Conservation (phyloP, 768 basidiomycete genomes). For the Naganishia friedmannii region DNA sequence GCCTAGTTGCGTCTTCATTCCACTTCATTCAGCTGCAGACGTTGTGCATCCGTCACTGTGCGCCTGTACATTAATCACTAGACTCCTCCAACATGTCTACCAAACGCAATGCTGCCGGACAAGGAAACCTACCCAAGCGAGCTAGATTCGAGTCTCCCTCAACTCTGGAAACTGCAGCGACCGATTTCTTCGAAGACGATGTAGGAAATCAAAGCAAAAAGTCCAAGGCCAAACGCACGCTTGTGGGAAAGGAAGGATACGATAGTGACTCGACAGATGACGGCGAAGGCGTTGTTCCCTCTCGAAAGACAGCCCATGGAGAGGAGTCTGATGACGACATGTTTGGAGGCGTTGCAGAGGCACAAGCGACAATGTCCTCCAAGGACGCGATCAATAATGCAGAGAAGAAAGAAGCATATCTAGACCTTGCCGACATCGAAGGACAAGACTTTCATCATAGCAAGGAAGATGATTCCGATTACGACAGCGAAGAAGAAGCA, state of each 20-base stretch:
- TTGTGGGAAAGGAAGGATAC: slow-evolving; percentile 77
- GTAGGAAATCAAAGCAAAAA: slow-evolving; percentile 37
- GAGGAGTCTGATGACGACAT: slow-evolving; percentile 69
- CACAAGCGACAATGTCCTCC: slow-evolving; percentile 52
- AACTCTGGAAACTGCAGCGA: slow-evolving; percentile 27
- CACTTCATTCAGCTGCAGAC: no score
- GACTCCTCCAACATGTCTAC: slow-evolving; percentile 32
- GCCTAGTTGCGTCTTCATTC: no score
- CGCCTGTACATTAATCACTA: slow-evolving; percentile 16
- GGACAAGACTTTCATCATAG: slow-evolving; percentile 75
- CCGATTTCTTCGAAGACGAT: slow-evolving; percentile 45
- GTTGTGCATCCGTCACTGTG: not conserved
- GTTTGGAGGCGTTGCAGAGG: slow-evolving; percentile 68
- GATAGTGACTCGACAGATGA: slow-evolving; percentile 58
- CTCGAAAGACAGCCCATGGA: slow-evolving; percentile 57
- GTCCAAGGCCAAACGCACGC: slow-evolving; percentile 60
- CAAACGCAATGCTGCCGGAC: slow-evolving; percentile 33
- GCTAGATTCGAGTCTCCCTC: slow-evolving; percentile 42
- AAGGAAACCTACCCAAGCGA: slow-evolving; percentile 34
- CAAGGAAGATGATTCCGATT: slow-evolving; percentile 58
- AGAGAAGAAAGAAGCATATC: slow-evolving; percentile 59
- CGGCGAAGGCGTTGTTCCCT: slow-evolving; percentile 78
- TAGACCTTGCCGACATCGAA: slow-evolving; percentile 90
- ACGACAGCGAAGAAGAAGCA: slow-evolving; percentile 56
- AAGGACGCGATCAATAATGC: slow-evolving; percentile 52